Conservation (phyloP, 306 rosid species). For the Mimosa bimucronata region DNA sequence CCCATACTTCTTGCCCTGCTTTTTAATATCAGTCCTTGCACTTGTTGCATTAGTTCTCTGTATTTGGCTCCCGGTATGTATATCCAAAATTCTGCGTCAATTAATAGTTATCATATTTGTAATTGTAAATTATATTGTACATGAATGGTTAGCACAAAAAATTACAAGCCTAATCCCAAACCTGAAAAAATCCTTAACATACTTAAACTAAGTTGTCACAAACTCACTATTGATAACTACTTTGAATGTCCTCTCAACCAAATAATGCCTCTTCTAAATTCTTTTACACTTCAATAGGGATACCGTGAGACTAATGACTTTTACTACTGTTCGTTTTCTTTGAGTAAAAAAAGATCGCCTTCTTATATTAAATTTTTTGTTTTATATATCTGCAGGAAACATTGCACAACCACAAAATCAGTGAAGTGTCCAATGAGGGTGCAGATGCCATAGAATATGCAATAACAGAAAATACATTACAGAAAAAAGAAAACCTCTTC, state of each 20-base stretch:
- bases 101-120: not conserved
- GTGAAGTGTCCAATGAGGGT: conserved; percentile 31
- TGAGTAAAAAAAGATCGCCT: not conserved
- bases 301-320: too few relatives aligned
- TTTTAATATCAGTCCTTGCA: conserved; percentile 45
- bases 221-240: too few relatives aligned
- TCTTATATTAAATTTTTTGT: not conserved
- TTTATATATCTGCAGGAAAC: conserved; percentile 63
- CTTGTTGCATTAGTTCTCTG: conserved; percentile 31
- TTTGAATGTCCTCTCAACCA: too few relatives aligned
- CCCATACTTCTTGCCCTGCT: conserved; percentile 54
- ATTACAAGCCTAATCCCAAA: too few relatives aligned
- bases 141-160: too few relatives aligned
- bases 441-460: conserved; percentile 56
- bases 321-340: not conserved
- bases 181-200: too few relatives aligned
- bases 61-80: conserved; percentile 55
- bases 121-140: too few relatives aligned
- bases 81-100: not conserved
- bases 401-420: conserved; percentile 58
- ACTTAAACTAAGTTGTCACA: too few relatives aligned
- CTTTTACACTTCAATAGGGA: too few relatives aligned
- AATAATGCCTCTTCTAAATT: too few relatives aligned
- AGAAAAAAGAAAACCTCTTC: conserved; percentile 57
- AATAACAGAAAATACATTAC: conserved; percentile 30